These are phyloP conservation scores for Lecanicillium sp. DNA, from an alignment of 2,329 filamentous ascomycete genomes.

Conservation along the genomic window DNA sequence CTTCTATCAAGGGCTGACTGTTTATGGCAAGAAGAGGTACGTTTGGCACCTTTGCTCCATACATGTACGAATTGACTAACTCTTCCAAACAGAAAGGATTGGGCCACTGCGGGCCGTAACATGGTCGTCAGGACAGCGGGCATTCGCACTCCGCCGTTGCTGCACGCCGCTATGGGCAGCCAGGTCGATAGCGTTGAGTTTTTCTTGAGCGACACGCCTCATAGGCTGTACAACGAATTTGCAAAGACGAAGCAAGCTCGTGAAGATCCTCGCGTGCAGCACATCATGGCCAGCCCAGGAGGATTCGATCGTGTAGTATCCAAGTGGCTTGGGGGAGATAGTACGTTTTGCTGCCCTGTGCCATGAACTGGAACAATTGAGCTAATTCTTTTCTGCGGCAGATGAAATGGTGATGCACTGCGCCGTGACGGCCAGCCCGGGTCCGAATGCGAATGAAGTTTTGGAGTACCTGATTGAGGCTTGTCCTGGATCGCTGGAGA, in stretches of 20 bases:
- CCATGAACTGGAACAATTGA: not conserved
- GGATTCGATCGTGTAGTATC: constrained; percentile 57
- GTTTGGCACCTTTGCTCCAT: too few species aligned
- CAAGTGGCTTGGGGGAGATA: constrained; percentile 53
- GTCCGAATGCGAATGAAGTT: constrained; percentile 38
- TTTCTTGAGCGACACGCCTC: constrained; percentile 65
- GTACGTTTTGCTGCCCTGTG: constrained; percentile 32
- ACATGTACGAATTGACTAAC: constrained; percentile 7
- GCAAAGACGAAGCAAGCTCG: constrained; percentile 48
- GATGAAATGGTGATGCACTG: constrained; percentile 60
- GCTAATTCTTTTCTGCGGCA: constrained; percentile 20
- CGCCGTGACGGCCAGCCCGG: constrained; percentile 42
- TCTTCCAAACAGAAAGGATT: constrained; percentile 45
- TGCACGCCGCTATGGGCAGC: constrained; percentile 48
- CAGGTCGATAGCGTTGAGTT: constrained; percentile 66
- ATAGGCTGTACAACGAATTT: constrained; percentile 62
- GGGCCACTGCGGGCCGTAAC: constrained; percentile 57
- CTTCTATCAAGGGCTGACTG: constrained; percentile 69
- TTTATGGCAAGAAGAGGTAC: constrained; percentile 63
- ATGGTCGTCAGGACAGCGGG: constrained; percentile 31
- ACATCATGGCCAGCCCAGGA: constrained; percentile 49
- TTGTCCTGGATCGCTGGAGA: constrained; percentile 54
- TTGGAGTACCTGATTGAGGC: constrained; percentile 59
- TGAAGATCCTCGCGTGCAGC: constrained; percentile 54
- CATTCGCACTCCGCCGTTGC: constrained; percentile 47